Base-by-base conservation (phyloP, 2,329 filamentous ascomycete genomes). In the Fusarium vanettenii region DNA sequence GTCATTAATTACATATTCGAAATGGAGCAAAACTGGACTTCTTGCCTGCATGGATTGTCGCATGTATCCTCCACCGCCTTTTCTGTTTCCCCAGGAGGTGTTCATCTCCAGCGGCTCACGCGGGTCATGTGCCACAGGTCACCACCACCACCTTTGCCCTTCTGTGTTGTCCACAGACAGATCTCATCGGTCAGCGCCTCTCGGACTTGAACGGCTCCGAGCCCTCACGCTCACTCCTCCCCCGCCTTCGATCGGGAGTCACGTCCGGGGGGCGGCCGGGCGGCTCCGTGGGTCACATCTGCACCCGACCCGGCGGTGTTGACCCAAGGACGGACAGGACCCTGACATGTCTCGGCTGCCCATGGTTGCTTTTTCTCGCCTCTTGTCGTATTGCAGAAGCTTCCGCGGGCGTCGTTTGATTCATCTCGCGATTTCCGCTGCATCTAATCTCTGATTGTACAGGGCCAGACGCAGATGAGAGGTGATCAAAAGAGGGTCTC, bases 91-190 rank as follows among this genome's bases (percentile, higher is more conserved):
- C 71, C 62, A 60, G 37, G 66, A 59, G 33, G 39, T 60, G 60
- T 69, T 71, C 66, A 63, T 66, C 35, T 59, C 62, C 73, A 69
- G 70, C 67, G 71, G 73, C 73, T 64, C 66, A 18, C 65, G 69
- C 57, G 52, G 67, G 61, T 76, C 74, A 76, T 78, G 69, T 78
- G 75, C 73, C 64, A 52, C 63, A 55, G 50, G 50, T 55, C 50
- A 55, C 50, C 50, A 55, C 45, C 37, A n/a, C n/a, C 39, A 13
- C 41, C 41, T 45, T 45, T 5, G n/a, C 41, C 6, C n/a, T 22
- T 6, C 41, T 22, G 20, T 41, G 8, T 5, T 41, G 39, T 13
- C 22, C 60, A 55, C 60, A 69, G 25, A 45, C 60, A 56, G 43
- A 60, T 35, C 64, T 66, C 59, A 55, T 52, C 68, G n/a, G 50